phyloP scores from a whole-genome alignment of 495 filamentous ascomycete genomes.

The Aspergillus sparsus region DNA sequence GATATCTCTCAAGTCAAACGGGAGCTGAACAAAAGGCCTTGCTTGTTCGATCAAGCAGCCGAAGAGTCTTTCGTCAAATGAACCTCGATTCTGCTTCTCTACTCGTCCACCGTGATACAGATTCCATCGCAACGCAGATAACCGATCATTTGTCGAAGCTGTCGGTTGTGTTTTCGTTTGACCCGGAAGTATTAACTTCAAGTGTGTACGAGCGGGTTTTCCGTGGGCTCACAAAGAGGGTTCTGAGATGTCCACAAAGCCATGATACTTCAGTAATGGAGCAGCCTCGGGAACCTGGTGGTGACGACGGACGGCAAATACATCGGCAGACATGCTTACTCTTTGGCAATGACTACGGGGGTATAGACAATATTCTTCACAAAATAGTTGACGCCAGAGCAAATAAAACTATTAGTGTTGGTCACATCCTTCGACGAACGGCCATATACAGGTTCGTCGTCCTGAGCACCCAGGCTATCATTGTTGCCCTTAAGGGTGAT shows the following conservation, averaged over 20 bases:
- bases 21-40: not conserved
- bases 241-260: not conserved
- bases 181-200: not conserved
- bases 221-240: not conserved
- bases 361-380: not conserved
- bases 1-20: not conserved
- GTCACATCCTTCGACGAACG: not conserved
- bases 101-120: not conserved
- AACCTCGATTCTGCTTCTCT: constrained; percentile 5
- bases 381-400: not conserved
- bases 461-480: not conserved
- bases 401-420: not conserved
- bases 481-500: not conserved
- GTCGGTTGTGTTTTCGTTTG: not conserved
- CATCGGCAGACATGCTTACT: not conserved
- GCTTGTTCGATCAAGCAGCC: not conserved
- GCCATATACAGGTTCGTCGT: not conserved
- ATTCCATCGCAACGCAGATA: not conserved
- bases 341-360: not conserved
- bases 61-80: constrained; percentile 1
- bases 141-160: not conserved
- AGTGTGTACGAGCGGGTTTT: constrained; percentile 1
- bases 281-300: not conserved
- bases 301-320: too few species aligned
- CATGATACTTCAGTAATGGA: not conserved